phyloP scores from a whole-genome alignment of 768 basidiomycete species.

The Dacryopinax primogenitus region DNA sequence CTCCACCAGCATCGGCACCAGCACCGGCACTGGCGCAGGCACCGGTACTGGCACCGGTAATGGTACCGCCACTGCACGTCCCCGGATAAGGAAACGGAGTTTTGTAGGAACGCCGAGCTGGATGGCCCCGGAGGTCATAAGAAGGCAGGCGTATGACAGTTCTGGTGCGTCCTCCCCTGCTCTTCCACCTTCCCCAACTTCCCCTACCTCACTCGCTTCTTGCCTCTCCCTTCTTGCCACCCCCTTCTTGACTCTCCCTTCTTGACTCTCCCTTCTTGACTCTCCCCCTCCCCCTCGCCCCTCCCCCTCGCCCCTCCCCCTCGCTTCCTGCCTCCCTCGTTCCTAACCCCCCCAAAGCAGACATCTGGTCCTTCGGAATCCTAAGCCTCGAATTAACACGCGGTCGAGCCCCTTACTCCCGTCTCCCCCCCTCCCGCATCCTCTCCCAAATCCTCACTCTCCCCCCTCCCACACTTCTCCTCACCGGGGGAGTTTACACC shows the following conservation, averaged over 20 bases:
- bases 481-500: conserved; percentile 54
- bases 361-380: conserved; percentile 95
- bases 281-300: not conserved
- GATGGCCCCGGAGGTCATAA: conserved; percentile 94
- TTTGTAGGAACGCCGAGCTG: conserved; percentile 96
- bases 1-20: conserved; percentile 17
- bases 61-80: not conserved
- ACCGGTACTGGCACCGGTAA: not conserved
- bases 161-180: conserved; percentile 17
- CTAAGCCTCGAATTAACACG: conserved; percentile 84
- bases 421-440: conserved; percentile 58
- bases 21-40: not conserved
- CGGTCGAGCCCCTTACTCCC: conserved; percentile 73
- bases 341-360: conserved; percentile 43
- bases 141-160: conserved; percentile 63
- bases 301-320: not conserved
- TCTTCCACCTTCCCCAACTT: not conserved
- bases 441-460: conserved; percentile 45
- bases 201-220: not conserved
- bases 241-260: not conserved
- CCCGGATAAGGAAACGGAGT: conserved; percentile 66
- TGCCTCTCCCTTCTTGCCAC: not conserved
- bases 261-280: not conserved
- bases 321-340: not conserved
- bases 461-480: conserved; percentile 58